Evolutionary conservation across 1,284 basidiomycete genomes (phyloP).

Genomic region (Fomitopsis betulina): DNA sequence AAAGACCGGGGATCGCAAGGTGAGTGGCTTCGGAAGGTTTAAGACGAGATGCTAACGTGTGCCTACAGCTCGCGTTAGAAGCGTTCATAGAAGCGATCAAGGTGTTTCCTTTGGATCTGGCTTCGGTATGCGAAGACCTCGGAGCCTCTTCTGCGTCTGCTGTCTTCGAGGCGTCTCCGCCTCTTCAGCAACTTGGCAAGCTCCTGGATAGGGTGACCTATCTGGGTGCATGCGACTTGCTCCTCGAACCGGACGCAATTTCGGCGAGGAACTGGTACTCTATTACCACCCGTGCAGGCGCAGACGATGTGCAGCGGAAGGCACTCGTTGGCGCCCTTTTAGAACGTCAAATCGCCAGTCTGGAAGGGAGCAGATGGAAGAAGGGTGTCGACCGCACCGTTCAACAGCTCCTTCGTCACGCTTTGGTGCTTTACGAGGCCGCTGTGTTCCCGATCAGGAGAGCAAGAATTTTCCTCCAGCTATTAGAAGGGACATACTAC

Average conservation of each 20-base stretch:
- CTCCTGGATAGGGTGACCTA: conserved; percentile 66
- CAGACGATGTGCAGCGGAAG: conserved; percentile 2
- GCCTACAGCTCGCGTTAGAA: conserved; percentile 51
- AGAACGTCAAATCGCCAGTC: conserved; percentile 52
- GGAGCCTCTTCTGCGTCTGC: conserved; percentile 24
- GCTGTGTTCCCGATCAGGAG: conserved; percentile 47
- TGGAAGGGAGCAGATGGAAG: conserved; percentile 54
- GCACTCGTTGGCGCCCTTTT: conserved; percentile 49
- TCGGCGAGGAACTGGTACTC: conserved; percentile 33
- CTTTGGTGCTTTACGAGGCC: conserved; percentile 43
- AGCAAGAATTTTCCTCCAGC: conserved; percentile 46
- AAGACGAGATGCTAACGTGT: not conserved
- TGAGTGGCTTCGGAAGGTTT: conserved; percentile 23
- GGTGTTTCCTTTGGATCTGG: conserved; percentile 45
- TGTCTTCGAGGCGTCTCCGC: conserved; percentile 35
- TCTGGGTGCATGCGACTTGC: conserved; percentile 58
- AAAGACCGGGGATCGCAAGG: conserved; percentile 70
- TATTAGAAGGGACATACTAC: conserved; percentile 51
- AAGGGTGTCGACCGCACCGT: conserved; percentile 40
- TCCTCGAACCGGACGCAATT: conserved; percentile 42
- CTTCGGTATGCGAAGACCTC: conserved; percentile 30
- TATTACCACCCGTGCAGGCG: conserved; percentile 3
- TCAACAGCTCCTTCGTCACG: conserved; percentile 40
- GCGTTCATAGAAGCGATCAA: conserved; percentile 50
- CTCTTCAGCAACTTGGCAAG: conserved; percentile 47